Evolutionary conservation across 345 rosid species (phyloP).

Genomic region (Arabis hirsuta): DNA sequence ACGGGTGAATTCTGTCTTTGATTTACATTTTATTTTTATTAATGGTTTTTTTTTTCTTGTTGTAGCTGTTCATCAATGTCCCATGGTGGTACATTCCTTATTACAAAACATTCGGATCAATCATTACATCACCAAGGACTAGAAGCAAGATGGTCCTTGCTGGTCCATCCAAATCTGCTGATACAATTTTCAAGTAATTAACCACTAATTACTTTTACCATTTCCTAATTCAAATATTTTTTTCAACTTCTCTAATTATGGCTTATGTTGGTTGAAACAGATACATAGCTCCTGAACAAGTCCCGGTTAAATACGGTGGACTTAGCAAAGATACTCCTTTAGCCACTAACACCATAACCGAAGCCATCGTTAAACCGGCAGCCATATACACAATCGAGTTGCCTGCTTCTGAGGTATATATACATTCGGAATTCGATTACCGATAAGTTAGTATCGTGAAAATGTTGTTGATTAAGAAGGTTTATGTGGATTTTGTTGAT

Average conservation of each 20-base stretch:
- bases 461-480: conserved; percentile 2
- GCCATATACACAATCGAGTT: conserved; percentile 67
- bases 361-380: conserved; percentile 64
- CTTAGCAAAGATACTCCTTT: conserved; percentile 59
- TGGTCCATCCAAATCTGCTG: conserved; percentile 77
- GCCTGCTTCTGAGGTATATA: conserved; percentile 66
- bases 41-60: background rate
- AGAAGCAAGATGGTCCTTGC: conserved; percentile 92
- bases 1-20: conserved; percentile 5
- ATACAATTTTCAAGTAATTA: conserved; percentile 77
- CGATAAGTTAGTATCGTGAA: background rate
- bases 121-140: conserved; percentile 82
- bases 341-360: conserved; percentile 54
- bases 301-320: conserved; percentile 72
- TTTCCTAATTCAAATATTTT: background rate
- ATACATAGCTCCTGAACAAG: conserved; percentile 68
- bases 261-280: conserved; percentile 43
- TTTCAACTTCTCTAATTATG: background rate
- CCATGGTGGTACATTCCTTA: conserved; percentile 98
- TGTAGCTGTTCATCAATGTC: conserved; percentile 86
- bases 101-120: conserved; percentile 75
- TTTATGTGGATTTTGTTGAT: conserved; percentile 22
- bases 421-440: background rate
- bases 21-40: background rate
- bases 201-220: background rate